A percentile compares a stretch with the other conserved stretches of the same genome.
Evolutionary conservation across 768 basidiomycete species (phyloP).

Genomic region (Suillus decipiens): DNA sequence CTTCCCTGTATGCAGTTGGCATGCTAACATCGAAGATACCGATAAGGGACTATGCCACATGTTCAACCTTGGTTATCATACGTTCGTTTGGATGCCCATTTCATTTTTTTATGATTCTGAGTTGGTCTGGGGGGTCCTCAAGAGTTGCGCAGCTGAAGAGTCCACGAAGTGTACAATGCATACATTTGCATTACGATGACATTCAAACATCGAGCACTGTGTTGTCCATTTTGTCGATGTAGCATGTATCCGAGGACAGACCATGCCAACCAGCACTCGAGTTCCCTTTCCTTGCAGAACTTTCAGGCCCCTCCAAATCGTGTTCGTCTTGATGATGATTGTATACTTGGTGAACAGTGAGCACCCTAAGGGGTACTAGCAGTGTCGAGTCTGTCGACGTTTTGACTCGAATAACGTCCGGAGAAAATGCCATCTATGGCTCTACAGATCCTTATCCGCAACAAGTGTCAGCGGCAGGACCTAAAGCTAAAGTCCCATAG

Average conservation of each 20-base stretch:
- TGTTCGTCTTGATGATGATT: too few relatives aligned
- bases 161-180: slow-evolving; percentile 15
- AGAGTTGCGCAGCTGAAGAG: background rate
- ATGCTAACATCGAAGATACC: slow-evolving; percentile 27
- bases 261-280: slow-evolving; percentile 10
- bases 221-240: slow-evolving; percentile 16
- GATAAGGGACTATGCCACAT: slow-evolving; percentile 27
- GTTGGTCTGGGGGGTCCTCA: background rate
- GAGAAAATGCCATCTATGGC: background rate
- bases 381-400: too few relatives aligned
- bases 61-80: slow-evolving; percentile 26
- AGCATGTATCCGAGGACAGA: slow-evolving; percentile 17
- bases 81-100: slow-evolving; percentile 27
- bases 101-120: slow-evolving; percentile 16
- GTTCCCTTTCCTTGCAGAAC: slow-evolving; percentile 7
- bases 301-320: background rate
- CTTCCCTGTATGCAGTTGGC: slow-evolving; percentile 19
- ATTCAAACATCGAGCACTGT: slow-evolving; percentile 18
- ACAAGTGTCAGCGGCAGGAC: background rate
- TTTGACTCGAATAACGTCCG: background rate
- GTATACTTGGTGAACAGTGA: too few relatives aligned
- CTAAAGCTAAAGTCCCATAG: background rate
- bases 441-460: background rate
- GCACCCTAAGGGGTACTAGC: too few relatives aligned
- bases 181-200: slow-evolving; percentile 17